These are phyloP conservation scores for Malus fusca DNA, from an alignment of 306 rosid genomes.

Conservation along the genomic window DNA sequence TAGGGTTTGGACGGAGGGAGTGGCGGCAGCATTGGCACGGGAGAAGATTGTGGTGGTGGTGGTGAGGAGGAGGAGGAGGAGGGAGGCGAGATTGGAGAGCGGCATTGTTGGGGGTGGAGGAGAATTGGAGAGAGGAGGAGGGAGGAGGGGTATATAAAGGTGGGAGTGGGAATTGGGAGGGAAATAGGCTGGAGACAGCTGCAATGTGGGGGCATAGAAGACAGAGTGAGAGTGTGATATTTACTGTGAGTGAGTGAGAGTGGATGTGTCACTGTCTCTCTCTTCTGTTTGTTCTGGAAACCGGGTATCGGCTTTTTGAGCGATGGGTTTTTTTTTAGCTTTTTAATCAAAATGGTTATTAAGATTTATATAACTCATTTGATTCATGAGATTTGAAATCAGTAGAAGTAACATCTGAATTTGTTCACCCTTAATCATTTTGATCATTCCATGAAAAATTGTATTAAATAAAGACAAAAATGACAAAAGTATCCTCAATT, in stretches of 20 bases:
- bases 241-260: background rate
- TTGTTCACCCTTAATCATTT: too few species aligned
- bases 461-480: too few species aligned
- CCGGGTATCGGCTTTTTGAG: background rate
- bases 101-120: background rate
- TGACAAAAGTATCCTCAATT: too few species aligned
- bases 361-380: too few species aligned
- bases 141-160: background rate
- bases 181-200: conserved; percentile 79
- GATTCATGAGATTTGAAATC: too few species aligned
- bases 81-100: background rate
- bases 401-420: too few species aligned
- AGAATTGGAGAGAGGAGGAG: background rate
- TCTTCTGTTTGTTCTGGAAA: background rate
- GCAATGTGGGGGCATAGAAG: conserved; percentile 42
- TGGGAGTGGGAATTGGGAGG: conserved; percentile 17
- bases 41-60: background rate
- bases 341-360: too few species aligned
- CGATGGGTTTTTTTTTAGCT: background rate
- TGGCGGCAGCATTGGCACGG: background rate
- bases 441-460: too few species aligned
- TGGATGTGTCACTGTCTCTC: background rate
- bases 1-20: conserved; percentile 26
- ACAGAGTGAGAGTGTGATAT: background rate
- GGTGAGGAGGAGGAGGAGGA: background rate